These are phyloP conservation scores for Thermomyces lanuginosus DNA, from an alignment of 2,329 filamentous ascomycete species.

Conservation along the genomic window DNA sequence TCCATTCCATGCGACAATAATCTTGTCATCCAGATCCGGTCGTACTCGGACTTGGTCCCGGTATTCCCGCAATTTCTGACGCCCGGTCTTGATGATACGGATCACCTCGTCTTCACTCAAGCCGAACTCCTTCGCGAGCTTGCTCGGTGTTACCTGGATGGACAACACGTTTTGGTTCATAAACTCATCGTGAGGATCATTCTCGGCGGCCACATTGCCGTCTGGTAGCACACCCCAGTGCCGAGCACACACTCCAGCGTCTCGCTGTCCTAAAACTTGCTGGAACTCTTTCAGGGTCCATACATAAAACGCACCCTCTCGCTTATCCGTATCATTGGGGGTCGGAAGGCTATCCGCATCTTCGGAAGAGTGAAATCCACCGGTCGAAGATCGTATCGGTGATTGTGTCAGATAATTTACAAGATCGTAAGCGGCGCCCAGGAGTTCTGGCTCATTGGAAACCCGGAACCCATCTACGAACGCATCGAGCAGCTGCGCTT, in stretches of 20 bases:
- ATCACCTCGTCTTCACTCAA: conserved; percentile 53
- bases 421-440: conserved; percentile 64
- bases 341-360: conserved; percentile 71
- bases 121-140: conserved; percentile 59
- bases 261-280: conserved; percentile 50
- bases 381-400: conserved; percentile 49
- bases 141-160: conserved; percentile 48
- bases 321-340: conserved; percentile 60
- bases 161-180: conserved; percentile 82
- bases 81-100: conserved; percentile 49
- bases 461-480: conserved; percentile 76
- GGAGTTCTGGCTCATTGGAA: conserved; percentile 52
- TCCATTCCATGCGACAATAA: conserved; percentile 76
- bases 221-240: conserved; percentile 74
- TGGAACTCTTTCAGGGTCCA: conserved; percentile 85
- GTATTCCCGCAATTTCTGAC: conserved; percentile 51
- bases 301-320: conserved; percentile 84
- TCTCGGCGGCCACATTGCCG: conserved; percentile 67
- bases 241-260: conserved; percentile 57
- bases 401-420: conserved; percentile 67
- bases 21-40: conserved; percentile 73
- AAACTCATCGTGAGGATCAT: conserved; percentile 86
- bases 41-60: conserved; percentile 57
- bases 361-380: conserved; percentile 76
- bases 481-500: conserved; percentile 65